phyloP scores from a whole-genome alignment of 202 grass and related monocot genomes.

The Saccharum hybrid region DNA sequence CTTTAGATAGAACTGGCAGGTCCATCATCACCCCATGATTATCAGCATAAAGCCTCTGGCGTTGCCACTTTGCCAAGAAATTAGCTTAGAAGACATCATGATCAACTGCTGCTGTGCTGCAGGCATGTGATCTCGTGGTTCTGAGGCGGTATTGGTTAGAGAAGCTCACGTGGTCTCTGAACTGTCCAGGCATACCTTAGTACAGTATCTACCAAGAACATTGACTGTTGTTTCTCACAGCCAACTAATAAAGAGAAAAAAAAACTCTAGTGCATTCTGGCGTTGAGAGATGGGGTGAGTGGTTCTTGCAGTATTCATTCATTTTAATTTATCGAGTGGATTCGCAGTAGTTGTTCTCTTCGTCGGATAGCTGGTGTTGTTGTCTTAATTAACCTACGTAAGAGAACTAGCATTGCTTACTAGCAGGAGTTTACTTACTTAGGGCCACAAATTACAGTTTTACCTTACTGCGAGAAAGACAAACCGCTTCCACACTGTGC shows the following conservation, averaged over 20 bases:
- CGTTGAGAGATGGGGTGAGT: slow-evolving; percentile 3
- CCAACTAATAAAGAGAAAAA: slow-evolving; percentile 3
- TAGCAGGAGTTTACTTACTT: background rate
- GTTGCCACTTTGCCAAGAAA: slow-evolving; percentile 45
- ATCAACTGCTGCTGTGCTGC: slow-evolving; percentile 20
- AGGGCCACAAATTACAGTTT: too few relatives aligned
- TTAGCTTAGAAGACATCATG: slow-evolving; percentile 30
- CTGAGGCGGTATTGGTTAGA: background rate
- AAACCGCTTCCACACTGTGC: background rate
- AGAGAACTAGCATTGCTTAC: too few relatives aligned
- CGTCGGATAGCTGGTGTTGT: background rate
- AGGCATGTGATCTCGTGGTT: slow-evolving; percentile 43
- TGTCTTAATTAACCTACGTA: background rate
- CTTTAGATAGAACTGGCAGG: slow-evolving; percentile 17
- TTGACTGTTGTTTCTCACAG: slow-evolving; percentile 40
- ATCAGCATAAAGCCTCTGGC: slow-evolving; percentile 35
- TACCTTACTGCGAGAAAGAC: background rate
- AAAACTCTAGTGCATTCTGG: background rate
- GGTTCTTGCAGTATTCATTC: background rate
- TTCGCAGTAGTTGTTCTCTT: background rate
- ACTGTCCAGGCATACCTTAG: background rate
- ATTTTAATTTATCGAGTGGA: background rate
- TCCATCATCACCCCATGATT: slow-evolving; percentile 47
- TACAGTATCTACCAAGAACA: slow-evolving; percentile 10
- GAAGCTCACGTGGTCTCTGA: slow-evolving; percentile 38